Base-by-base conservation (phyloP, 2,329 filamentous ascomycete species). In the Torrubiellomyces zombiae region DNA sequence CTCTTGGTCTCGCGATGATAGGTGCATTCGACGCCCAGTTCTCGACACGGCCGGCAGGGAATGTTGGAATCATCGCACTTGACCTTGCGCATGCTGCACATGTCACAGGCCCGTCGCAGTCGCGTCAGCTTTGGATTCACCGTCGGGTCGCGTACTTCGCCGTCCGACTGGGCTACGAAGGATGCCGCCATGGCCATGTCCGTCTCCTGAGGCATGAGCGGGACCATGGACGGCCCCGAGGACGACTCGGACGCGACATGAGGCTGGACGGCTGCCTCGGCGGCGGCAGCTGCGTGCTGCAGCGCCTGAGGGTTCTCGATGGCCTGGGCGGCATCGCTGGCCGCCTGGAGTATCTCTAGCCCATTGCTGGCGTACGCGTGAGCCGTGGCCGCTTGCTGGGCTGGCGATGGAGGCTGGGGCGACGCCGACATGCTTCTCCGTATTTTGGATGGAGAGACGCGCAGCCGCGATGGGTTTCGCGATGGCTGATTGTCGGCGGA, bases 11-110 rank as follows among this genome's bases (percentile, higher is more conserved):
- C 56, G 16, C 67, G 57, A 20, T 58, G 52, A 34, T 63, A 69
- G 28, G 64, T 70, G 43, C 66, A 71, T 25, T 65, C 58, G 25
- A 70, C 64, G 14, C 58, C 55, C 11, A 71, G 60, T 28, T 69
- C 63, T 30, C 52, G 47, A 35, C 66, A 71, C 4, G 65, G 63
- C 14, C 56, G 57, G 37, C 66, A 71, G 2, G 65, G 65, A n/a
- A 64, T 56, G 13, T 58, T 53, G 19, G 53, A 49, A 32, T 67
- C 63, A 39, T 69, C 63, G 43, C 65, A 70, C 47, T 71, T 71
- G 21, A 71, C 66, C 32, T 71, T 71, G 29, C 66, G 61, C 44
- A 64, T 60, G 30, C 65, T 69, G 41, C 66, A 71, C 55, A 71
- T 63, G 35, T 71, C 66, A 36, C 66, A 71, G 9, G 66, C 66